A percentile compares a stretch with the other conserved stretches of the same genome.
Evolutionary conservation across 805 yeast species (phyloP).

Genomic region (Candida arabinofermentans): DNA sequence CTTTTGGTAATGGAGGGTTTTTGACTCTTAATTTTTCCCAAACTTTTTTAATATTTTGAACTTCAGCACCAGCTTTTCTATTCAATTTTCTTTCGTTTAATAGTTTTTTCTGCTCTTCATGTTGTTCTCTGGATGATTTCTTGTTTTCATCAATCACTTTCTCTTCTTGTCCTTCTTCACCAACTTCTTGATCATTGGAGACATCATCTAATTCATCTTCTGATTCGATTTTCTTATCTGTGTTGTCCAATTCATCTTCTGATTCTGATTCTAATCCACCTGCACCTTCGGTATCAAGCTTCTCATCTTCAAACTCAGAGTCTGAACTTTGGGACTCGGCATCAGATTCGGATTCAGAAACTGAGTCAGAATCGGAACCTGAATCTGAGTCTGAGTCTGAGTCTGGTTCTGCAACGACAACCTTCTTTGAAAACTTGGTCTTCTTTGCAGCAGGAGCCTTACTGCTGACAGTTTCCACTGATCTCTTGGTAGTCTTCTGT

Average conservation of each 20-base stretch:
- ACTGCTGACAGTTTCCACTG: constrained; percentile 7
- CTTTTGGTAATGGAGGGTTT: constrained; percentile 74
- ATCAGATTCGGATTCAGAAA: constrained; percentile 8
- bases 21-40: constrained; percentile 93
- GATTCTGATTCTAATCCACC: background rate
- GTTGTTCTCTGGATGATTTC: constrained; percentile 59
- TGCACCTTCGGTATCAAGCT: constrained; percentile 20
- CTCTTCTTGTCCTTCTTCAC: constrained; percentile 25
- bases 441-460: constrained; percentile 13
- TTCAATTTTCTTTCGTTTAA: constrained; percentile 80
- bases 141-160: constrained; percentile 33
- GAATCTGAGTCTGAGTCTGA: constrained; percentile 9
- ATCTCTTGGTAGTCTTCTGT: constrained; percentile 19
- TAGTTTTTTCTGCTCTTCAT: constrained; percentile 76
- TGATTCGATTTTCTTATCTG: constrained; percentile 26
- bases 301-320: constrained; percentile 6
- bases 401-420: constrained; percentile 22
- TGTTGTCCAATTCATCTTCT: constrained; percentile 32
- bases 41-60: constrained; percentile 74
- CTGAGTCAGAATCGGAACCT: constrained; percentile 11
- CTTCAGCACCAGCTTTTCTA: constrained; percentile 83
- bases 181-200: constrained; percentile 25
- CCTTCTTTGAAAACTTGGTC: constrained; percentile 26
- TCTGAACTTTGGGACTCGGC: constrained; percentile 6
- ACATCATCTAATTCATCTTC: constrained; percentile 29